These are phyloP conservation scores for Boletellus sp. DNA, from an alignment of 1,284 basidiomycete species.

Conservation along the genomic window DNA sequence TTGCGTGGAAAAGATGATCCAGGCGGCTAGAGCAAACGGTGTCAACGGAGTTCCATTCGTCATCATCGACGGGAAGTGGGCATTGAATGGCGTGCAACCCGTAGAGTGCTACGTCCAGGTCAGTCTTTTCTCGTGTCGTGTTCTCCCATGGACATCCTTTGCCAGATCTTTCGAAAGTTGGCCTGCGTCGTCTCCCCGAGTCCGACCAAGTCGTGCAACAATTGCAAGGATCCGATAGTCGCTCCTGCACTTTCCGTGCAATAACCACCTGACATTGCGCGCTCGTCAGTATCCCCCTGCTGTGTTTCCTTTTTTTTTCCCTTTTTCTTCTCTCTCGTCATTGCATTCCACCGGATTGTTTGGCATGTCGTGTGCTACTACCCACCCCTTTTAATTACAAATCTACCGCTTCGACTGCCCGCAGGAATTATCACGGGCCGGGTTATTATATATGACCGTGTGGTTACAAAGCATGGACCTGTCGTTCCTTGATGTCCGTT, in stretches of 20 bases:
- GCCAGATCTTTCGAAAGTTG: constrained; percentile 30
- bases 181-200: constrained; percentile 10
- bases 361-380: constrained; percentile 14
- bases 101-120: constrained; percentile 73
- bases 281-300: neutral
- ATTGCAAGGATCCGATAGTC: constrained; percentile 25
- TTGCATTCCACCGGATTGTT: constrained; percentile 17
- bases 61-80: constrained; percentile 78
- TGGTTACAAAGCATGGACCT: constrained; percentile 13
- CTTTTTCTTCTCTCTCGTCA: no score
- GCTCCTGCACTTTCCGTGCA: constrained; percentile 19
- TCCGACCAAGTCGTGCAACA: constrained; percentile 22
- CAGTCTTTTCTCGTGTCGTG: constrained; percentile 13
- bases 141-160: neutral
- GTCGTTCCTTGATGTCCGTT: constrained; percentile 14
- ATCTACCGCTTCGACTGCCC: constrained; percentile 10
- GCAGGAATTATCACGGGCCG: constrained; percentile 14
- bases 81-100: constrained; percentile 70
- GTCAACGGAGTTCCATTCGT: constrained; percentile 79
- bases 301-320: neutral
- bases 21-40: constrained; percentile 64
- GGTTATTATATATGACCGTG: constrained; percentile 7
- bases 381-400: constrained; percentile 12
- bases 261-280: constrained; percentile 14
- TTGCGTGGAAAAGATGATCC: constrained; percentile 67